These are phyloP conservation scores for Cenchrus fungigraminus DNA, from an alignment of 176 grass and related monocot genomes.

Conservation along the genomic window DNA sequence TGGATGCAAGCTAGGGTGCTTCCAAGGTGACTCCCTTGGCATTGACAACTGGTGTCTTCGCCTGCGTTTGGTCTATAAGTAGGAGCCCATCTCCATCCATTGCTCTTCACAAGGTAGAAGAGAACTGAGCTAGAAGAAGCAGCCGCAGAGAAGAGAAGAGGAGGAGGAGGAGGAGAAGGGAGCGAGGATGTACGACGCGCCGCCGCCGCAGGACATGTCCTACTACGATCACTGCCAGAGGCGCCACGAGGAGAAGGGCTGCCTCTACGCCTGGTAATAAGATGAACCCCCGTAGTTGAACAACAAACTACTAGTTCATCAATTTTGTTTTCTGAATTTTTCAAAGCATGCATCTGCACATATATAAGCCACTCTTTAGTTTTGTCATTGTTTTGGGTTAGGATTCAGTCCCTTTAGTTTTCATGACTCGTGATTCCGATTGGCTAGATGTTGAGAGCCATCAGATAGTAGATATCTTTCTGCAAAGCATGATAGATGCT, in stretches of 20 bases:
- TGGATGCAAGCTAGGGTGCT: not conserved
- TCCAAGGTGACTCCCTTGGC: not conserved
- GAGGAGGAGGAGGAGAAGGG: not conserved
- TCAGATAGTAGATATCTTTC: not conserved
- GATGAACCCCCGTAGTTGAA: not conserved
- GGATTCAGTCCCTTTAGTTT: not conserved
- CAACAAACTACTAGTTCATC: not conserved
- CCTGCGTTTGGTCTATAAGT: not conserved
- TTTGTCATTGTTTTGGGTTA: not conserved
- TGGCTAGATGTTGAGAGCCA: not conserved
- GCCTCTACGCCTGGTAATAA: conserved; percentile 64
- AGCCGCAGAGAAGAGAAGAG: not conserved
- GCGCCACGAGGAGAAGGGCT: conserved; percentile 72
- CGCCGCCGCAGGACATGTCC: conserved; percentile 61
- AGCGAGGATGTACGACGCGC: conserved; percentile 59
- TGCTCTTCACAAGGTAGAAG: not conserved
- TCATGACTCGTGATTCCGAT: not conserved
- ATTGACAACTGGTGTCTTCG: conserved; percentile 3
- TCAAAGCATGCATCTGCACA: not conserved
- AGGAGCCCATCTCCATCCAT: not conserved
- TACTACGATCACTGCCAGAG: conserved; percentile 61
- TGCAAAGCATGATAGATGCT: not conserved
- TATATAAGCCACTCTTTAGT: not conserved
- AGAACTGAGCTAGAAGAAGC: not conserved
- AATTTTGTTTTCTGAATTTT: not conserved